These are phyloP conservation scores for Trichoderma breve DNA, from an alignment of 2,329 filamentous ascomycete species.

Conservation along the genomic window DNA sequence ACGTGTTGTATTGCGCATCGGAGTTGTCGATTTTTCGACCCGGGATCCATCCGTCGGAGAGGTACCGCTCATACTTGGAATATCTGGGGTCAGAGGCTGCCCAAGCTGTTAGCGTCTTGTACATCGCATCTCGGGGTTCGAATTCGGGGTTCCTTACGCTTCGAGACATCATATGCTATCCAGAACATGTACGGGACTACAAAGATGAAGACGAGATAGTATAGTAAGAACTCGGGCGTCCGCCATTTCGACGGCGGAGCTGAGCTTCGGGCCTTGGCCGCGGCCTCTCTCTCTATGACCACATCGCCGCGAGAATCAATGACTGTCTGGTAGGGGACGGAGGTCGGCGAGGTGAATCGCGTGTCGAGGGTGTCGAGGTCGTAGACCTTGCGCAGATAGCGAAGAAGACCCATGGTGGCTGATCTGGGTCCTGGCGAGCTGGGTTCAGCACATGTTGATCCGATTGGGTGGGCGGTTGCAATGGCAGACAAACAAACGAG, in stretches of 20 bases:
- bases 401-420: constrained; percentile 41
- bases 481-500: constrained; percentile 1
- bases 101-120: constrained; percentile 15
- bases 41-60: constrained; percentile 85
- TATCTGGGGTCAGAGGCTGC: constrained; percentile 80
- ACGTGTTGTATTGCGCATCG: constrained; percentile 81
- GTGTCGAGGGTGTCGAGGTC: constrained; percentile 62
- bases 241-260: constrained; percentile 73
- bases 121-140: background rate
- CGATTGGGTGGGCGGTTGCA: background rate
- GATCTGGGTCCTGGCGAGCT: background rate
- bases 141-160: constrained; percentile 51
- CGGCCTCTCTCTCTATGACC: constrained; percentile 32
- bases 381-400: constrained; percentile 55
- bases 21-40: constrained; percentile 91
- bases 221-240: constrained; percentile 81
- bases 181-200: constrained; percentile 87
- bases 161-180: constrained; percentile 80
- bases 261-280: constrained; percentile 40
- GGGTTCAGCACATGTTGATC: constrained; percentile 21
- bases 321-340: constrained; percentile 61
- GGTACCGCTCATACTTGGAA: constrained; percentile 64
- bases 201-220: constrained; percentile 66
- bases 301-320: constrained; percentile 51
- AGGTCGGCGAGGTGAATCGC: constrained; percentile 66